These are phyloP conservation scores for Pestalotiopsis sp. DNA, from an alignment of 2,329 filamentous ascomycete genomes.

Conservation along the genomic window DNA sequence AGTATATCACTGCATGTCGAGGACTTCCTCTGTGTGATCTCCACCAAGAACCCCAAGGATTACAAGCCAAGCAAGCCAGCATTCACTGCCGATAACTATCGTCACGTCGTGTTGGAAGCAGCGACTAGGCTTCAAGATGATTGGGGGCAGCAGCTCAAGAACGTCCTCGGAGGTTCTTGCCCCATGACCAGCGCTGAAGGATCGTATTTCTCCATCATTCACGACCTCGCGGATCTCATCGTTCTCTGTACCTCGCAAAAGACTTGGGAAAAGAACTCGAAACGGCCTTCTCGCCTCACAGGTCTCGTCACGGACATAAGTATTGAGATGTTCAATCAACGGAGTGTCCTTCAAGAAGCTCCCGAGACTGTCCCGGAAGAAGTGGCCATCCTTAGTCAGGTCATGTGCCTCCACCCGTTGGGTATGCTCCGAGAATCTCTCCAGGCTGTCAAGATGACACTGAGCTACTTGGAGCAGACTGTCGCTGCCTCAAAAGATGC, in stretches of 20 bases:
- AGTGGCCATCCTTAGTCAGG: constrained; percentile 26
- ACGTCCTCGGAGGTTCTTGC: neutral
- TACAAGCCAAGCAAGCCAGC: constrained; percentile 49
- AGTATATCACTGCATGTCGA: constrained; percentile 54
- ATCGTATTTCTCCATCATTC: constrained; percentile 11
- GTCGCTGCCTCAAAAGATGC: constrained; percentile 35
- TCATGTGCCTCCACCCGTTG: constrained; percentile 38
- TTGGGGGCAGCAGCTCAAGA: neutral
- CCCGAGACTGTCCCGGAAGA: constrained; percentile 19
- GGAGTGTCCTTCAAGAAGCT: constrained; percentile 18
- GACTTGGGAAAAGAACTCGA: constrained; percentile 1
- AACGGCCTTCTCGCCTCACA: constrained; percentile 14
- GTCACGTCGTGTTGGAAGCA: constrained; percentile 16
- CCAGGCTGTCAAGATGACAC: constrained; percentile 33
- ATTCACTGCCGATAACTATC: constrained; percentile 42
- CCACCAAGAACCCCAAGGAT: constrained; percentile 49
- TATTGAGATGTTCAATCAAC: constrained; percentile 20
- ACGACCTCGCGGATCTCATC: constrained; percentile 16
- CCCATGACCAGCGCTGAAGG: constrained; percentile 8
- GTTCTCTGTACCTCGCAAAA: neutral
- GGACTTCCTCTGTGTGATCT: constrained; percentile 52
- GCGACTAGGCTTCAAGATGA: neutral
- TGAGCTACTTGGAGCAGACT: constrained; percentile 28
- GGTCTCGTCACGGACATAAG: constrained; percentile 11
- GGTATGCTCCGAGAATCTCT: constrained; percentile 40